Evolutionary conservation across 2,329 filamentous ascomycete genomes (phyloP).

Genomic region (Sporothrix pseudoabietina): DNA sequence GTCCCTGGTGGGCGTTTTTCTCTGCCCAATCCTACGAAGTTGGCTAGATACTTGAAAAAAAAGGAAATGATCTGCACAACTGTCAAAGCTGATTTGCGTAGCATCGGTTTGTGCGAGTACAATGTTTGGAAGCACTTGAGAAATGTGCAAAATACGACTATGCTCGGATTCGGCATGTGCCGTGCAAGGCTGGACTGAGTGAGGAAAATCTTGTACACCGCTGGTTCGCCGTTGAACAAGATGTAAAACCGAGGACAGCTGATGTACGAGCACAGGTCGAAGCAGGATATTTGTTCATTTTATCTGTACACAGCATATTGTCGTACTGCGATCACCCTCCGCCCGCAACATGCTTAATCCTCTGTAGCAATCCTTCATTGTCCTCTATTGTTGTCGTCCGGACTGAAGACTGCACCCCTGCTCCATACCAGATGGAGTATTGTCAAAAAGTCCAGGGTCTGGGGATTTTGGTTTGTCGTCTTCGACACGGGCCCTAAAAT

Average conservation of each 20-base stretch:
- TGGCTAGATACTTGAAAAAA: background rate
- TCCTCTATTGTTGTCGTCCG: too few relatives aligned
- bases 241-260: background rate
- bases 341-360: too few relatives aligned
- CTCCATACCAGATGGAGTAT: too few relatives aligned
- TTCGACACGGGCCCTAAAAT: too few relatives aligned
- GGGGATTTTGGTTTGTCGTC: too few relatives aligned
- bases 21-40: background rate
- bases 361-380: too few relatives aligned
- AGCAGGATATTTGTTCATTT: background rate
- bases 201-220: background rate
- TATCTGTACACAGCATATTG: background rate
- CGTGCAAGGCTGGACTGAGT: background rate
- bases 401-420: too few relatives aligned
- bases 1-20: background rate
- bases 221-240: background rate
- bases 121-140: background rate
- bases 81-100: background rate
- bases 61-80: background rate
- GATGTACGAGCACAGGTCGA: background rate
- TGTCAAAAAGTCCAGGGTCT: too few relatives aligned
- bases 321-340: background rate
- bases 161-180: background rate
- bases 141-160: background rate
- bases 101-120: background rate